Percentiles rank a stretch among this genome's conserved stretches.
Conservation (phyloP, 1,284 basidiomycete genomes). For the Ustilago sp. region DNA sequence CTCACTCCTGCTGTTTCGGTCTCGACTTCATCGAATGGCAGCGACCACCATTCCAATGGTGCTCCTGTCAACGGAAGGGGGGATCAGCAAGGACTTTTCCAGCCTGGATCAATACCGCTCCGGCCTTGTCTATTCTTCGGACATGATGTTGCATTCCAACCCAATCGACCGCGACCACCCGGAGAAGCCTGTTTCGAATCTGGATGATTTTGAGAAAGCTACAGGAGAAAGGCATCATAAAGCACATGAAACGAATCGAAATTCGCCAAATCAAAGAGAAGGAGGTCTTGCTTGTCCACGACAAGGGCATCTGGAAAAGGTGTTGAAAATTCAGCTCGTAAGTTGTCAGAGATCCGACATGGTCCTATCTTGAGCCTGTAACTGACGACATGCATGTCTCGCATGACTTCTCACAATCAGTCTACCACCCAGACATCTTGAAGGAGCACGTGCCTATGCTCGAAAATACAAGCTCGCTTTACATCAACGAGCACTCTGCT, state of each 20-base stretch:
- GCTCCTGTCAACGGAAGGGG: neutral
- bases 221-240: slow-evolving; percentile 72
- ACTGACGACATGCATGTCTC: neutral
- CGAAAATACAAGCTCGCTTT: slow-evolving; percentile 85
- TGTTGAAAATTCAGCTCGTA: slow-evolving; percentile 81
- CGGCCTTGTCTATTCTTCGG: slow-evolving; percentile 86
- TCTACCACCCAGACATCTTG: slow-evolving; percentile 44
- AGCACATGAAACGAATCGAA: slow-evolving; percentile 81
- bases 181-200: slow-evolving; percentile 88
- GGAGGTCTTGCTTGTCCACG: slow-evolving; percentile 90
- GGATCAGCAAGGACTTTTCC: neutral
- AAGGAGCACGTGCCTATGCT: slow-evolving; percentile 76
- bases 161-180: slow-evolving; percentile 77
- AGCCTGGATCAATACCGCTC: slow-evolving; percentile 49
- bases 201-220: slow-evolving; percentile 76
- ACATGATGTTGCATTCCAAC: slow-evolving; percentile 84
- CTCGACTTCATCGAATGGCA: slow-evolving; percentile 17
- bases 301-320: slow-evolving; percentile 90
- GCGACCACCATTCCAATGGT: slow-evolving; percentile 5
- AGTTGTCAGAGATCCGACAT: slow-evolving; percentile 65
- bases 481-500: slow-evolving; percentile 87
- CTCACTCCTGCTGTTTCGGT: slow-evolving; percentile 44
- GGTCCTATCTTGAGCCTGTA: neutral
- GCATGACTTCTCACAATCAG: neutral
- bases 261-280: slow-evolving; percentile 80